phyloP scores from a whole-genome alignment of 805 yeast species.

The Saturnispora sanitii region DNA sequence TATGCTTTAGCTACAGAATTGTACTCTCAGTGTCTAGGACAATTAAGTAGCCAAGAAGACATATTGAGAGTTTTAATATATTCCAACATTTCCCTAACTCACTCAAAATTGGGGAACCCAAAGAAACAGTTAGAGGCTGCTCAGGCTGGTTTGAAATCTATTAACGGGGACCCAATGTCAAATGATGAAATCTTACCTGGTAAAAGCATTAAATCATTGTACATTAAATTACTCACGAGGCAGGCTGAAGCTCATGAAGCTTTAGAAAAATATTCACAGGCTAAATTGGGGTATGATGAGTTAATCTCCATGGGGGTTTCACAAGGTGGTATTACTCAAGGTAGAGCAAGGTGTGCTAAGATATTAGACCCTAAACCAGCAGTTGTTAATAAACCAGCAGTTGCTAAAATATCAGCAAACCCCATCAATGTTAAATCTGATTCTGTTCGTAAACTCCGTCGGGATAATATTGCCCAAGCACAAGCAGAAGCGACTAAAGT shows the following conservation, averaged over 20 bases:
- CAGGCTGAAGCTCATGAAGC: conserved; percentile 82
- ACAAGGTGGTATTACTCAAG: conserved; percentile 59
- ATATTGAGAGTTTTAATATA: conserved; percentile 55
- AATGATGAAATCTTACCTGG: conserved; percentile 35
- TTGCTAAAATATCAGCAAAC: conserved; percentile 16
- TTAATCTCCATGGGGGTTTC: conserved; percentile 62
- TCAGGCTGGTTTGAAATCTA: conserved; percentile 37
- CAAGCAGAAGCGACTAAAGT: conserved; percentile 48
- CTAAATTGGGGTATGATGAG: conserved; percentile 50
- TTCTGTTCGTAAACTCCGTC: conserved; percentile 5
- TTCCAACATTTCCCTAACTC: conserved; percentile 67
- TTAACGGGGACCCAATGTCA: no score
- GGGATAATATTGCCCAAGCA: conserved; percentile 3
- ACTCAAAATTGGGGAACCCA: conserved; percentile 61
- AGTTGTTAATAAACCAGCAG: conserved; percentile 20
- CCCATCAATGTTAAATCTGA: conserved; percentile 1
- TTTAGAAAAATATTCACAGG: conserved; percentile 56
- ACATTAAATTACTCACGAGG: conserved; percentile 58
- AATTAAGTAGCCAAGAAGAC: conserved; percentile 59
- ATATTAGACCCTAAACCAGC: conserved; percentile 33
- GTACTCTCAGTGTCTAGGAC: no score
- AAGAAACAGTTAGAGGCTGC: conserved; percentile 35
- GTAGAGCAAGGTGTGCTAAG: conserved; percentile 66
- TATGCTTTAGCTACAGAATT: conserved; percentile 53
- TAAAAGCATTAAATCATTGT: conserved; percentile 55